Evolutionary conservation across 495 filamentous ascomycete species (phyloP), one percentile per base, ranked within the genome.

Genomic region (Penicillium cosmopolitanum): DNA sequence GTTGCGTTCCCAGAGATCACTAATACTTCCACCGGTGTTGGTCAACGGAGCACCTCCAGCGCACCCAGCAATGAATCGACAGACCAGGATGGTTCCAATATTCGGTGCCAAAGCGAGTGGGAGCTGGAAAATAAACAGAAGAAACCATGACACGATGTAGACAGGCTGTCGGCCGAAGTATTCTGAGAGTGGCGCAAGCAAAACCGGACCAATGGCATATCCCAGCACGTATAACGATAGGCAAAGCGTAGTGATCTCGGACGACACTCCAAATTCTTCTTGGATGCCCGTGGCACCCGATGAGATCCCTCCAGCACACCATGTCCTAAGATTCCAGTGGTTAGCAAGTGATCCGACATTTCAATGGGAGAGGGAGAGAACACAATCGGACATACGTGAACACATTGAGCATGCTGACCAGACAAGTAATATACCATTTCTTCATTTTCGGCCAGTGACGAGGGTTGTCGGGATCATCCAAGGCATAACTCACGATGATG

Each of bases 171-270:
- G 78, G 12, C 89, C 88, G 63, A 82, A 89, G 53, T 88, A 71
- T 69, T 90, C 88, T 23, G 80, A 83, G 2, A 89, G 73, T 0
- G 88, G 88, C 1, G 82, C 86, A 18, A 87, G 76, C 34, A 88
- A 67, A 3, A 88, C 70, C 0, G 85, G 85, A 0, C 82, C 83
- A 50, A 84, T 65, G 12, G 76, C 82, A 51, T 76, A 79, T 3
- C 78, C 83, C 0, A 87, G 72, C 0, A 87, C 70, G 65, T 80
- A 85, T 3, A 84, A 76, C 4, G 83, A 86, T 28, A 87, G 50
- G 55, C 74, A 73, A 12, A 83, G 56, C 3, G 76, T 81, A 5
- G 72, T 78, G 34, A 82, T 66, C 52, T 80, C 75, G 12, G 57
- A 52, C 6, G 74, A 76, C 4, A 80, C 77, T 23, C 62, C 63